These are phyloP conservation scores for Cylindrodendrum hubeiense DNA, from an alignment of 2,329 filamentous ascomycete species.

Conservation along the genomic window DNA sequence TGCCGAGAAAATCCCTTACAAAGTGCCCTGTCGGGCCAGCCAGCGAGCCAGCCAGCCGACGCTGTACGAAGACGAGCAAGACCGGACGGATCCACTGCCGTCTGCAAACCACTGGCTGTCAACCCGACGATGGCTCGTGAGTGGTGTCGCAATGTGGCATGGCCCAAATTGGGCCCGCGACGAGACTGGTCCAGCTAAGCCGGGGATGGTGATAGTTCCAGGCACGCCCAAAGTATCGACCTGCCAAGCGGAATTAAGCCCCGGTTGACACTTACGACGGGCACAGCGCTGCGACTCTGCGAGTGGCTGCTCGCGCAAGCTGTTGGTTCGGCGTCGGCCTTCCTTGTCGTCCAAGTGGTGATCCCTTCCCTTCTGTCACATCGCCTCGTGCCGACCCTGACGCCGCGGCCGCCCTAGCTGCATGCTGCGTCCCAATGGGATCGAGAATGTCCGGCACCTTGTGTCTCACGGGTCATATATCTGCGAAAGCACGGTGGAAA, in stretches of 20 bases:
- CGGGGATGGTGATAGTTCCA: conserved; percentile 3
- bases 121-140: background rate
- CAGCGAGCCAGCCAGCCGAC: background rate
- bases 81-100: background rate
- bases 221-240: background rate
- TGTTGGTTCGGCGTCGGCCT: background rate
- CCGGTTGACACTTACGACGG: background rate
- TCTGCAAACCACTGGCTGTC: background rate
- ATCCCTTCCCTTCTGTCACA: conserved; percentile 6
- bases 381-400: background rate
- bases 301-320: background rate
- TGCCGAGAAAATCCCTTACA: conserved; percentile 4
- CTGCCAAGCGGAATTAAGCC: background rate
- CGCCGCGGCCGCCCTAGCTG: background rate
- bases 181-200: conserved; percentile 13
- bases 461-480: conserved; percentile 10
- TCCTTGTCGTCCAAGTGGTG: conserved; percentile 2
- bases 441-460: background rate
- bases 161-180: background rate
- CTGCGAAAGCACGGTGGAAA: background rate
- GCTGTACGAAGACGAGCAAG: background rate
- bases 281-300: background rate
- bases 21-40: background rate
- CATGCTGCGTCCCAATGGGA: background rate
- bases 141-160: background rate